phyloP scores from a whole-genome alignment of 306 rosid genomes.

The Gleditsia sinensis region DNA sequence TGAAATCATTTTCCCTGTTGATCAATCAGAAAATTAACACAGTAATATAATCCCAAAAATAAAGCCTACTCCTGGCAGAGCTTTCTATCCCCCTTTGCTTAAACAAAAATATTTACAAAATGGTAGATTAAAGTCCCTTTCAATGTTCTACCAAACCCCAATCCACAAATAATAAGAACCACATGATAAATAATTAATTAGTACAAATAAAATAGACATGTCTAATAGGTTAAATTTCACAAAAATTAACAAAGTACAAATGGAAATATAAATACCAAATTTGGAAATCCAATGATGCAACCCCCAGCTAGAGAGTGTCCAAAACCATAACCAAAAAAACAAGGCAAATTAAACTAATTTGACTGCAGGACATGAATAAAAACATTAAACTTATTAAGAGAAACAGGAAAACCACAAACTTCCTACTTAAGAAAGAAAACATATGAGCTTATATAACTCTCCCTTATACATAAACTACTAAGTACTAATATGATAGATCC shows the following conservation, averaged over 20 bases:
- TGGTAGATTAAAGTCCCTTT: neutral
- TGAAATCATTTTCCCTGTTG: conserved; percentile 80
- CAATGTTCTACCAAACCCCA: neutral
- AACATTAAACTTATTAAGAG: neutral
- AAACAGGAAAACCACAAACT: neutral
- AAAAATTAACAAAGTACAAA: neutral
- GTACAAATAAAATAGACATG: conserved; percentile 1
- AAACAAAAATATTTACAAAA: no score
- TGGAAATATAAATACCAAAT: neutral
- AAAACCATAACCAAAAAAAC: neutral
- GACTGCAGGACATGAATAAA: neutral
- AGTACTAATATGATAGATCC: neutral
- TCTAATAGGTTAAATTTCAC: neutral
- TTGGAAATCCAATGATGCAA: conserved; percentile 13
- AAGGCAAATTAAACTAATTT: neutral
- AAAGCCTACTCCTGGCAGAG: conserved; percentile 7
- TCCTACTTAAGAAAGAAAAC: neutral
- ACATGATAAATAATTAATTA: neutral
- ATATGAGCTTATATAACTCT: neutral
- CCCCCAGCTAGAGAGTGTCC: neutral
- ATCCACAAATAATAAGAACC: neutral
- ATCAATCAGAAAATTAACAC: conserved; percentile 23
- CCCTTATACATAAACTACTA: no score
- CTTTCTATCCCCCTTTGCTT: neutral
- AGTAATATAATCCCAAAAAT: neutral